Percentiles rank a stretch among this genome's conserved stretches.
Evolutionary conservation across 2,329 filamentous ascomycete genomes (phyloP).

Genomic region (Fusarium albosuccineum): DNA sequence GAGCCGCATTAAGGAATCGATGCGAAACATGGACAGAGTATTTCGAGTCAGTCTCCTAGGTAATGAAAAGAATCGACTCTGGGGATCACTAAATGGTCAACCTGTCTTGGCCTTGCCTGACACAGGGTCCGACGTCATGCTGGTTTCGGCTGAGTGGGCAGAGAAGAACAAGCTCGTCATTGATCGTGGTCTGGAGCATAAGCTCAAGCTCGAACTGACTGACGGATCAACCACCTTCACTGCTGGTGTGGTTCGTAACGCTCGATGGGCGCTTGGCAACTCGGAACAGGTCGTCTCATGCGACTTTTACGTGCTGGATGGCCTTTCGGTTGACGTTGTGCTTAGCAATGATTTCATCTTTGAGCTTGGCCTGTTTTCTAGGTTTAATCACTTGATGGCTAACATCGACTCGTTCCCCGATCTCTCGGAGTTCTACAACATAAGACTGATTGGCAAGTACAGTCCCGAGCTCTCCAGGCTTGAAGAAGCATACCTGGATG

Average conservation of each 20-base stretch:
- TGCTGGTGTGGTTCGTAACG: neutral
- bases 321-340: slow-evolving; percentile 7
- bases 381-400: neutral
- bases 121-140: slow-evolving; percentile 14
- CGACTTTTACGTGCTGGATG: neutral
- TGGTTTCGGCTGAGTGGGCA: slow-evolving; percentile 2
- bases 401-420: neutral
- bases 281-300: fast-evolving
- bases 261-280: neutral
- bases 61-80: neutral
- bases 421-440: slow-evolving; percentile 6
- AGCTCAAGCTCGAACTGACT: neutral
- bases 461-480: neutral
- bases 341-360: slow-evolving; percentile 9
- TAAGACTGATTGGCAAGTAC: slow-evolving; percentile 3
- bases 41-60: too few species aligned
- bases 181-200: neutral
- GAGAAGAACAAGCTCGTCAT: neutral
- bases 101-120: neutral
- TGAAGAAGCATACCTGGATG: too few species aligned
- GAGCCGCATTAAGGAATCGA: too few species aligned
- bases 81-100: neutral
- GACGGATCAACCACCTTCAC: slow-evolving; percentile 4
- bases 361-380: neutral
- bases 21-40: too few species aligned